Conservation (phyloP, 352 stramenopile species). For the Phytopythium ostracodes region DNA sequence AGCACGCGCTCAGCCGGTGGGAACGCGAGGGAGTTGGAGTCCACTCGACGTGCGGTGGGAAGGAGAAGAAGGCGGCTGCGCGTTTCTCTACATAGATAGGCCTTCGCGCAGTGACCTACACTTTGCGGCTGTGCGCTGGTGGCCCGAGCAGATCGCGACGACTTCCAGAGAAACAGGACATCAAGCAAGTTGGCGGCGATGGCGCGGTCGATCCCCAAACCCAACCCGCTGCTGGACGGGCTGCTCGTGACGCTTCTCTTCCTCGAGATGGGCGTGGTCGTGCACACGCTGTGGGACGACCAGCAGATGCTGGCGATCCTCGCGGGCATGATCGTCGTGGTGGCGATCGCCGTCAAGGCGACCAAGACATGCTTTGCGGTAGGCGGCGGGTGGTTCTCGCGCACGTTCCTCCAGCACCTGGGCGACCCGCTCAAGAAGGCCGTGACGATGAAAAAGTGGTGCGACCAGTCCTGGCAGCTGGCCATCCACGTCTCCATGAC, state of each 20-base stretch:
- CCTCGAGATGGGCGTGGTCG: conserved; percentile 58
- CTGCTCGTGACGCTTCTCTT: conserved; percentile 58
- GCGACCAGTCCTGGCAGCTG: conserved; percentile 87
- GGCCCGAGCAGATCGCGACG: neutral
- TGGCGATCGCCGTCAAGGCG: conserved; percentile 65
- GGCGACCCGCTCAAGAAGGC: conserved; percentile 78
- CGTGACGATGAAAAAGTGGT: conserved; percentile 87
- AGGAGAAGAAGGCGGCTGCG: neutral
- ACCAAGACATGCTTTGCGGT: conserved; percentile 67
- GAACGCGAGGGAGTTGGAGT: neutral
- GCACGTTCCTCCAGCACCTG: conserved; percentile 74
- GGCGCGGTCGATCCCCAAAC: conserved; percentile 60
- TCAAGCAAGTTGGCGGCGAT: conserved; percentile 19
- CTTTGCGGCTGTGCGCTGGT: neutral
- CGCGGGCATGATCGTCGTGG: conserved; percentile 50
- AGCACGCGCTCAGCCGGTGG: neutral
- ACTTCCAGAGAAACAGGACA: neutral
- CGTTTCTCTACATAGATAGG: neutral
- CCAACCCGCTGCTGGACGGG: conserved; percentile 57
- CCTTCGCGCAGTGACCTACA: neutral
- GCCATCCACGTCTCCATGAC: conserved; percentile 82
- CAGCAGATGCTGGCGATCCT: conserved; percentile 71
- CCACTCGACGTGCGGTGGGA: neutral
- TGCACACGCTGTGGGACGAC: conserved; percentile 58
- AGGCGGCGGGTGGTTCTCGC: conserved; percentile 66